Conservation (phyloP, 2,329 filamentous ascomycete genomes). For the Stagonosporopsis vannaccii region DNA sequence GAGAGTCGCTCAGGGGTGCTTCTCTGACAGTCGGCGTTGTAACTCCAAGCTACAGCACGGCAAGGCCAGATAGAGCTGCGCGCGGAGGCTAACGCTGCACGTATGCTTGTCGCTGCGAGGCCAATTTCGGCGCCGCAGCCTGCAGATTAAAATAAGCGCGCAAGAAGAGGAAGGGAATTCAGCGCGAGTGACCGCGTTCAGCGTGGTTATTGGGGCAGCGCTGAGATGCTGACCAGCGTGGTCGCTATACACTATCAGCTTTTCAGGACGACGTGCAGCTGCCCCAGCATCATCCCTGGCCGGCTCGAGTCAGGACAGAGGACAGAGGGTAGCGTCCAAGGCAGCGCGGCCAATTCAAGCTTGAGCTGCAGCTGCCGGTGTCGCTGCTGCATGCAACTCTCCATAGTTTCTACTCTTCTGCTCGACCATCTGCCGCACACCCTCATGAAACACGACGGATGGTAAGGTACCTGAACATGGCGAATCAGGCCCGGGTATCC, state of each 20-base stretch:
- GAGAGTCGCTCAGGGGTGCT: slow-evolving; percentile 15
- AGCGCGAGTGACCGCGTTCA: background rate
- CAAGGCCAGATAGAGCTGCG: slow-evolving; percentile 27
- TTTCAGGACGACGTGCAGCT: slow-evolving; percentile 14
- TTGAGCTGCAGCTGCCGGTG: slow-evolving; percentile 6
- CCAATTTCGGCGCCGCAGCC: slow-evolving; percentile 8
- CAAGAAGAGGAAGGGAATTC: background rate
- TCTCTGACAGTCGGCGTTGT: slow-evolving; percentile 28
- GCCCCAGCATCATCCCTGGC: slow-evolving; percentile 6
- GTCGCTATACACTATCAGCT: background rate
- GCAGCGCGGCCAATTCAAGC: slow-evolving; percentile 8
- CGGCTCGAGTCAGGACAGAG: background rate
- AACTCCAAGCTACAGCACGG: slow-evolving; percentile 22
- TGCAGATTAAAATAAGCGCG: slow-evolving; percentile 2
- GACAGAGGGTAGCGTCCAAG: background rate
- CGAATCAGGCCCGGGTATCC: slow-evolving; percentile 4
- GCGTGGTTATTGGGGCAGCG: background rate
- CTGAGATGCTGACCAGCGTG: slow-evolving; percentile 2
- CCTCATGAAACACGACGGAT: slow-evolving; percentile 13
- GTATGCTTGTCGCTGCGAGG: slow-evolving; percentile 12
- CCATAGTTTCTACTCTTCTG: background rate
- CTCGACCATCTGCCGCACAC: slow-evolving; percentile 17
- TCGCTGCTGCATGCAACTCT: background rate
- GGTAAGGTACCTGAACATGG: background rate
- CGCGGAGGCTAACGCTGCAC: slow-evolving; percentile 19